These are phyloP conservation scores for Catenaria anguillulae DNA, from an alignment of 371 early-diverging fungal species.

Conservation along the genomic window DNA sequence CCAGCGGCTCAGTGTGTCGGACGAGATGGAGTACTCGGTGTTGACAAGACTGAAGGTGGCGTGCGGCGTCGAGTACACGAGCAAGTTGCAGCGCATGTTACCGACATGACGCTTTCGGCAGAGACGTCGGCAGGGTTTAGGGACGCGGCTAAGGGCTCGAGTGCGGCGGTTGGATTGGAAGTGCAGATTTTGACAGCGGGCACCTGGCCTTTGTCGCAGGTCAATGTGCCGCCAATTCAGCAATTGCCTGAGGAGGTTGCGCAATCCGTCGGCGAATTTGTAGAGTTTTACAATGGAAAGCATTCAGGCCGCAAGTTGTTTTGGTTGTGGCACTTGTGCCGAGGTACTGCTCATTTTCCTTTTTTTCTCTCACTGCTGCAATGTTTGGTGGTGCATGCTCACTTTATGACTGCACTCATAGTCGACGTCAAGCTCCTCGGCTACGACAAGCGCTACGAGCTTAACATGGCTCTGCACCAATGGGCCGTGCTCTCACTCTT, in stretches of 20 bases:
- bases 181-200: conserved; percentile 72
- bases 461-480: conserved; percentile 64
- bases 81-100: conserved; percentile 78
- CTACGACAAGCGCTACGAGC: conserved; percentile 63
- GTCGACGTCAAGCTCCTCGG: conserved; percentile 53
- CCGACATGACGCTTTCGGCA: conserved; percentile 62
- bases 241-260: conserved; percentile 37
- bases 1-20: conserved; percentile 54
- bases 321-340: conserved; percentile 74
- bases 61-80: conserved; percentile 77
- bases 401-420: conserved; percentile 11
- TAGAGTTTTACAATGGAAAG: conserved; percentile 49
- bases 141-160: conserved; percentile 24
- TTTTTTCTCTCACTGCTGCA: background rate
- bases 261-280: conserved; percentile 49
- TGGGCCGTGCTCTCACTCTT: conserved; percentile 53
- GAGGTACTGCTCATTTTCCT: conserved; percentile 42
- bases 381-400: too few species aligned
- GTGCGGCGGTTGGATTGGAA: conserved; percentile 29
- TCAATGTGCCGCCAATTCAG: conserved; percentile 35
- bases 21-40: conserved; percentile 73
- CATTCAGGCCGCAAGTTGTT: conserved; percentile 67
- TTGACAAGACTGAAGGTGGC: conserved; percentile 58
- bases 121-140: conserved; percentile 53
- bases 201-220: conserved; percentile 69